Conservation (phyloP, 2,329 filamentous ascomycete genomes). For the Coniochaeta sp. region DNA sequence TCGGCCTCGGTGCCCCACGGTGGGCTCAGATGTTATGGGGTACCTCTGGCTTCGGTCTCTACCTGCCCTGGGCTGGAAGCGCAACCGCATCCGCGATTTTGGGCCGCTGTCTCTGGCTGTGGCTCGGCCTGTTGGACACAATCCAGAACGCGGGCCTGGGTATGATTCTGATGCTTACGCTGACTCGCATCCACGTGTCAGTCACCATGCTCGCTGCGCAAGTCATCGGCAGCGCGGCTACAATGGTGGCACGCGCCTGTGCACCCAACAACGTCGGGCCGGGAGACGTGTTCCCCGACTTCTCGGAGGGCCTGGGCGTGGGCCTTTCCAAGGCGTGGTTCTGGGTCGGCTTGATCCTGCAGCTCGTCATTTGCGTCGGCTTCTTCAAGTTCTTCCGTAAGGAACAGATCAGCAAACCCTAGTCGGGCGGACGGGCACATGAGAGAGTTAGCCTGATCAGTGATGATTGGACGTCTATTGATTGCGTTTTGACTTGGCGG, state of each 20-base stretch:
- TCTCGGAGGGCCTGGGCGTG: slow-evolving; percentile 34
- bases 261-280: slow-evolving; percentile 53
- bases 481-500: neutral
- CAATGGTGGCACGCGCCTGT: slow-evolving; percentile 50
- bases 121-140: slow-evolving; percentile 56
- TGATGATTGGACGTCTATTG: neutral
- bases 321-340: slow-evolving; percentile 45
- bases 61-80: slow-evolving; percentile 44
- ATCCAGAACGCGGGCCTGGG: slow-evolving; percentile 58
- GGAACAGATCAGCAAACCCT: slow-evolving; percentile 45
- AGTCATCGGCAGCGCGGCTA: slow-evolving; percentile 52
- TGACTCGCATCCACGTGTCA: slow-evolving; percentile 47
- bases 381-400: slow-evolving; percentile 46
- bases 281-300: slow-evolving; percentile 52
- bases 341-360: slow-evolving; percentile 49
- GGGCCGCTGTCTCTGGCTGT: slow-evolving; percentile 48
- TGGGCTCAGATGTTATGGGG: slow-evolving; percentile 62
- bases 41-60: slow-evolving; percentile 48
- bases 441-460: neutral
- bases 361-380: slow-evolving; percentile 47
- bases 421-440: neutral
- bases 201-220: slow-evolving; percentile 48
- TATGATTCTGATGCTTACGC: slow-evolving; percentile 57
- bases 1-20: slow-evolving; percentile 54
- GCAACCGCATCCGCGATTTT: slow-evolving; percentile 5